A percentile compares a stretch with the other conserved stretches of the same genome.
These are phyloP conservation scores for Pseudogymnoascus sp. DNA, from an alignment of 2,329 filamentous ascomycete species.

Conservation along the genomic window DNA sequence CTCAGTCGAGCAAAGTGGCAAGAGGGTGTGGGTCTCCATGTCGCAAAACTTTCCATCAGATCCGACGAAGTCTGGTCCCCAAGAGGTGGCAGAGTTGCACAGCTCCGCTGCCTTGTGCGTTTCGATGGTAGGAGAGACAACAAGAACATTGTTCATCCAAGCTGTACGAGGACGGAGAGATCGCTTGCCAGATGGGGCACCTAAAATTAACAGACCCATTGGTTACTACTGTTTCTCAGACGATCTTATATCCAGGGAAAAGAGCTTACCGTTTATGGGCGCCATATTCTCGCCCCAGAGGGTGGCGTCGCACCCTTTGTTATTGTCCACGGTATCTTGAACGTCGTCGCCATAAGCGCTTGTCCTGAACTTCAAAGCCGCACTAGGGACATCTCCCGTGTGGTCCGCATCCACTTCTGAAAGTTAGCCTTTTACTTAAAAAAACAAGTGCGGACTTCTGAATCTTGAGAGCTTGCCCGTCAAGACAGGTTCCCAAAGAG, in stretches of 20 bases:
- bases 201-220: neutral
- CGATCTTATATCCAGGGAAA: neutral
- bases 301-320: neutral
- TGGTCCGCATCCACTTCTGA: neutral
- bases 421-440: neutral
- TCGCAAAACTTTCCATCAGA: neutral
- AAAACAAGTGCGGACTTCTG: neutral
- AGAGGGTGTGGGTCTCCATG: neutral
- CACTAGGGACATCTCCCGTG: neutral
- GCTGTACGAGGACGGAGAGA: neutral
- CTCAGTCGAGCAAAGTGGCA: neutral
- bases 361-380: neutral
- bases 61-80: neutral
- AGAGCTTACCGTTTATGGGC: neutral
- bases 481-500: neutral
- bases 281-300: neutral
- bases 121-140: neutral
- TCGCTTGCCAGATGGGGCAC: neutral
- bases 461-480: neutral
- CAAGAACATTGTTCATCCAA: neutral
- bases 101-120: neutral
- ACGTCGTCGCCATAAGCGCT: neutral
- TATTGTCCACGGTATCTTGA: neutral
- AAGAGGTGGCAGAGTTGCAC: neutral
- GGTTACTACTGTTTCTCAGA: neutral